phyloP scores from a whole-genome alignment of 2,329 filamentous ascomycete species.

The Aspergillus clavatus region DNA sequence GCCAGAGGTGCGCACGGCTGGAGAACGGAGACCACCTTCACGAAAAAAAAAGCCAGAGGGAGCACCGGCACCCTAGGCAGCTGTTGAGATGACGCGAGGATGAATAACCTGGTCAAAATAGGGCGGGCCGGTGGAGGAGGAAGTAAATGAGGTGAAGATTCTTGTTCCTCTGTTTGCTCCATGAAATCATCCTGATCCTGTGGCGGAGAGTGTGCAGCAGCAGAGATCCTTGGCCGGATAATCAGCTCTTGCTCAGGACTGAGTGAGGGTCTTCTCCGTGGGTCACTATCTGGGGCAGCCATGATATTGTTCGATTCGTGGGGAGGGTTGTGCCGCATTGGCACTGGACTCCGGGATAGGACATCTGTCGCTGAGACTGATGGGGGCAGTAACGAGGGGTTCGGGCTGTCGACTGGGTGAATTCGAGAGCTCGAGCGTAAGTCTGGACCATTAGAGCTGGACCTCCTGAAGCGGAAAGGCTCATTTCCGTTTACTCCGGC shows the following conservation, averaged over 20 bases:
- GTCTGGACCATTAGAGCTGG: conserved; percentile 30
- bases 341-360: conserved; percentile 16
- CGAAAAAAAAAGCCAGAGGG: conserved; percentile 55
- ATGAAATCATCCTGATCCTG: conserved; percentile 14
- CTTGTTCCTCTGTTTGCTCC: conserved; percentile 13
- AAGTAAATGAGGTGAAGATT: conserved; percentile 28
- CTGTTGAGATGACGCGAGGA: conserved; percentile 23
- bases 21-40: conserved; percentile 63
- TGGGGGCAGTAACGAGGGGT: conserved; percentile 21
- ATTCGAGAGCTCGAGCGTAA: conserved; percentile 33
- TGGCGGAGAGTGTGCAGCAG: conserved; percentile 21
- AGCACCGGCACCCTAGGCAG: conserved; percentile 43
- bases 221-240: conserved; percentile 27
- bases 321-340: conserved; percentile 23
- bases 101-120: conserved; percentile 16
- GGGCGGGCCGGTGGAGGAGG: conserved; percentile 38
- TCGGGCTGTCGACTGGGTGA: conserved; percentile 36
- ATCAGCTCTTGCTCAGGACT: conserved; percentile 31
- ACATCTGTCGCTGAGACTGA: conserved; percentile 27
- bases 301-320: conserved; percentile 21
- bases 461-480: conserved; percentile 36
- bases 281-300: conserved; percentile 15
- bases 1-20: conserved; percentile 68
- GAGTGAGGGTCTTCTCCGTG: conserved; percentile 17
- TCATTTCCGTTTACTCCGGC: conserved; percentile 54